These are phyloP conservation scores for Aspergillus taichungensis DNA, from an alignment of 495 filamentous ascomycete genomes.

Conservation along the genomic window DNA sequence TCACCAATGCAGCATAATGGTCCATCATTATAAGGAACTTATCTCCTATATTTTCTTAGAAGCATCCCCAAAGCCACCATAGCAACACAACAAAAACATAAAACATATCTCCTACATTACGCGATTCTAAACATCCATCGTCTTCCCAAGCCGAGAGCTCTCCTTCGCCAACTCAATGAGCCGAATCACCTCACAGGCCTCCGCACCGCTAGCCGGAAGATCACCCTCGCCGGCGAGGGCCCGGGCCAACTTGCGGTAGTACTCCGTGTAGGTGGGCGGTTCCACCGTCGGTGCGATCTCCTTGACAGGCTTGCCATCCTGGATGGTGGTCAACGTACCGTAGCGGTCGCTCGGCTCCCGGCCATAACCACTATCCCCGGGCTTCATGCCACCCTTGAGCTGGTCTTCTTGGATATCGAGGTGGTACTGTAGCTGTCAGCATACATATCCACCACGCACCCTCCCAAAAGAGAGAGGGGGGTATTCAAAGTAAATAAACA, in stretches of 20 bases:
- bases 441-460: too few species aligned
- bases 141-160: constrained; percentile 56
- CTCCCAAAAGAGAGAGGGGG: too few species aligned
- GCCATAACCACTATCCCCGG: constrained; percentile 58
- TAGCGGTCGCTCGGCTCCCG: constrained; percentile 49
- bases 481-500: too few species aligned
- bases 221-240: constrained; percentile 55
- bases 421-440: constrained; percentile 34
- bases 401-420: constrained; percentile 80
- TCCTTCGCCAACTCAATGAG: constrained; percentile 66
- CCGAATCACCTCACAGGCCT: constrained; percentile 62
- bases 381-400: constrained; percentile 57
- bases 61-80: too few species aligned
- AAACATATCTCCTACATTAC: too few species aligned
- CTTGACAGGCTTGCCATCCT: constrained; percentile 31
- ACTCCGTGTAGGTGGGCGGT: constrained; percentile 62
- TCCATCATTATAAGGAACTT: too few species aligned
- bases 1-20: too few species aligned
- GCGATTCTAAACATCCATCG: constrained; percentile 39
- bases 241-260: constrained; percentile 62
- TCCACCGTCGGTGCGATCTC: constrained; percentile 50
- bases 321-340: constrained; percentile 40
- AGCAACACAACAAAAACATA: too few species aligned
- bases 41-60: too few species aligned
- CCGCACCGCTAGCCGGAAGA: constrained; percentile 61